Conservation (phyloP, 352 stramenopile genomes). For the Pythium phragmiticola region DNA sequence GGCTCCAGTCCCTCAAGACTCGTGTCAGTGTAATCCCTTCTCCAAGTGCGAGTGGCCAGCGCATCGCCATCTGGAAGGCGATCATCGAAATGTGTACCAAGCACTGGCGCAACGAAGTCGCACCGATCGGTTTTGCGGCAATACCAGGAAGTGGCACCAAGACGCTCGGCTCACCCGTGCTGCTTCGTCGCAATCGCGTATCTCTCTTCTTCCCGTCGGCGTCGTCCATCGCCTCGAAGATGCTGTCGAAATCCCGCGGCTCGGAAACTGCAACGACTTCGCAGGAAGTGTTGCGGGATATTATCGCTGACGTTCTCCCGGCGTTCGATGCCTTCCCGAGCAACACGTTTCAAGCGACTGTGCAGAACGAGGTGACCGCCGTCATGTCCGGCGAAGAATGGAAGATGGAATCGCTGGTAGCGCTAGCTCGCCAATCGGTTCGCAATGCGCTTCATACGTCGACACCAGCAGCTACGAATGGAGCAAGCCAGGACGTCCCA, state of each 20-base stretch:
- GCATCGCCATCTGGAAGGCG: constrained; percentile 61
- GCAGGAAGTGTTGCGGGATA: constrained; percentile 45
- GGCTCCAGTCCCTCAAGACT: constrained; percentile 15
- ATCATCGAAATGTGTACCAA: constrained; percentile 70
- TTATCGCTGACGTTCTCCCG: constrained; percentile 56
- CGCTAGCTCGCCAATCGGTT: constrained; percentile 60
- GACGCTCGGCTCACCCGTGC: constrained; percentile 47
- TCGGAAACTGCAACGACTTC: constrained; percentile 22
- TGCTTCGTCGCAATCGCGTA: constrained; percentile 68
- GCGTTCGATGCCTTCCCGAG: constrained; percentile 67
- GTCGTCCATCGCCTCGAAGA: constrained; percentile 44
- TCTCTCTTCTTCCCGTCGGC: constrained; percentile 62
- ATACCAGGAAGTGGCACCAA: constrained; percentile 35
- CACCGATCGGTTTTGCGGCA: constrained; percentile 62
- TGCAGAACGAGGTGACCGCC: constrained; percentile 55
- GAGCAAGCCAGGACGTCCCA: constrained; percentile 12
- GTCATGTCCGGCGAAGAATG: constrained; percentile 48
- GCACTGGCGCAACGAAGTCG: constrained; percentile 68
- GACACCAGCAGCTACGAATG: neutral
- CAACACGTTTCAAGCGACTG: constrained; percentile 52
- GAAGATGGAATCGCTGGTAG: constrained; percentile 73
- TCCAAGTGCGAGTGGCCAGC: constrained; percentile 27
- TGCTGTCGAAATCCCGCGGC: constrained; percentile 35
- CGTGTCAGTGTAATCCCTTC: neutral
- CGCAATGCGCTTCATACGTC: constrained; percentile 35